phyloP scores from a whole-genome alignment of 257 asterid genomes.

The Rauvolfia tetraphylla region DNA sequence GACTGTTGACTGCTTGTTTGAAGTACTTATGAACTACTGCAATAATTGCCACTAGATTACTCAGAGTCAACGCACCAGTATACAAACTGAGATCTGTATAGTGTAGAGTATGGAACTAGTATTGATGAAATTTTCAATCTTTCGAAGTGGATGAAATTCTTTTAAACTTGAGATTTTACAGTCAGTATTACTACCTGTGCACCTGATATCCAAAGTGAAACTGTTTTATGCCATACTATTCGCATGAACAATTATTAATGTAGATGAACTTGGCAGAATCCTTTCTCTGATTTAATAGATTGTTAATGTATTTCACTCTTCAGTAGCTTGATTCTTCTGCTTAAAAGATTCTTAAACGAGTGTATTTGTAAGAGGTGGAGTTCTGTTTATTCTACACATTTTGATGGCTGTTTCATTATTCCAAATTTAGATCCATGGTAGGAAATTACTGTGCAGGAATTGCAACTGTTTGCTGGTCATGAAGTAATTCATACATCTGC shows the following conservation, averaged over 20 bases:
- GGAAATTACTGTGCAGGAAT: background rate
- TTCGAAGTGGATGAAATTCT: background rate
- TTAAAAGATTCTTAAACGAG: background rate
- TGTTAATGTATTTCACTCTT: background rate
- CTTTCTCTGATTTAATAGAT: background rate
- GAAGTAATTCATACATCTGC: background rate
- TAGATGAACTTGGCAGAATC: background rate
- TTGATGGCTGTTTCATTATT: background rate
- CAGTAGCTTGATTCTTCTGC: background rate
- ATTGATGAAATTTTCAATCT: background rate
- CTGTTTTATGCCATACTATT: background rate
- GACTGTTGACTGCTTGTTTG: background rate
- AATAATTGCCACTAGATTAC: background rate
- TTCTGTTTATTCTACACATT: background rate
- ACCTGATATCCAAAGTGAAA: background rate
- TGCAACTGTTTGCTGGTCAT: constrained; percentile 1
- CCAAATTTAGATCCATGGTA: background rate
- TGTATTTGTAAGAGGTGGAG: background rate
- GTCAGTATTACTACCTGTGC: background rate
- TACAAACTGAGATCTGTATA: background rate
- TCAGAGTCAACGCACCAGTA: background rate
- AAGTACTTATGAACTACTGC: background rate
- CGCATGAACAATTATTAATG: background rate
- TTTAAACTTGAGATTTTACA: background rate
- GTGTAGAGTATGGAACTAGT: background rate